Evolutionary conservation across 805 yeast genomes (phyloP).

Genomic region (Saccharomycopsis fibuligera): DNA sequence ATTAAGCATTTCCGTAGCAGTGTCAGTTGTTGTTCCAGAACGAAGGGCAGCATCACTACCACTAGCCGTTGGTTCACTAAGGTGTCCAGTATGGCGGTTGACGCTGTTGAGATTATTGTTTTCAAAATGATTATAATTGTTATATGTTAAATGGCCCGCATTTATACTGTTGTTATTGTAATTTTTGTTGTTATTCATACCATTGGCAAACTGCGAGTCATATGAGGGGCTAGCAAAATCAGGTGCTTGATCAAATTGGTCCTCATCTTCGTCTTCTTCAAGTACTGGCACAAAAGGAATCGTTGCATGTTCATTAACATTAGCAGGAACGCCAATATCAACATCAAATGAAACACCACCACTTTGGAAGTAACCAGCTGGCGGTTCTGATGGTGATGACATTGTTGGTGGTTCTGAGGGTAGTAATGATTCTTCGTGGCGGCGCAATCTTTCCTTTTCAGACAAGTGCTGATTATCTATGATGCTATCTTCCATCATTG

Average conservation of each 20-base stretch:
- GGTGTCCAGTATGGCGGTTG: neutral
- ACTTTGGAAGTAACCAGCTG: neutral
- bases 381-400: neutral
- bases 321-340: neutral
- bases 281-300: slow-evolving; percentile 9
- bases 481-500: neutral
- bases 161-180: too few species aligned
- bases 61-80: neutral
- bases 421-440: slow-evolving; percentile 50
- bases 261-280: slow-evolving; percentile 1
- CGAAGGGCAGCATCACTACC: too few species aligned
- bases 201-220: too few species aligned
- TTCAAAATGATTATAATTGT: neutral
- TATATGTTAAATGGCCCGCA: neutral
- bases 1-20: too few species aligned
- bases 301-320: neutral
- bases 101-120: neutral
- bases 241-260: too few species aligned
- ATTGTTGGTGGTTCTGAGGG: slow-evolving; percentile 49
- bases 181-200: too few species aligned
- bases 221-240: too few species aligned
- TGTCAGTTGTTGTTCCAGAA: too few species aligned
- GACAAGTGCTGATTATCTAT: slow-evolving; percentile 25
- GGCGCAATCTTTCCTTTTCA: slow-evolving; percentile 53
- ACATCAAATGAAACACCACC: neutral